A percentile compares a stretch with the other conserved stretches of the same genome.
These are phyloP conservation scores for Suhomyces panamericanus DNA, from an alignment of 1,139 yeast species.

Conservation along the genomic window DNA sequence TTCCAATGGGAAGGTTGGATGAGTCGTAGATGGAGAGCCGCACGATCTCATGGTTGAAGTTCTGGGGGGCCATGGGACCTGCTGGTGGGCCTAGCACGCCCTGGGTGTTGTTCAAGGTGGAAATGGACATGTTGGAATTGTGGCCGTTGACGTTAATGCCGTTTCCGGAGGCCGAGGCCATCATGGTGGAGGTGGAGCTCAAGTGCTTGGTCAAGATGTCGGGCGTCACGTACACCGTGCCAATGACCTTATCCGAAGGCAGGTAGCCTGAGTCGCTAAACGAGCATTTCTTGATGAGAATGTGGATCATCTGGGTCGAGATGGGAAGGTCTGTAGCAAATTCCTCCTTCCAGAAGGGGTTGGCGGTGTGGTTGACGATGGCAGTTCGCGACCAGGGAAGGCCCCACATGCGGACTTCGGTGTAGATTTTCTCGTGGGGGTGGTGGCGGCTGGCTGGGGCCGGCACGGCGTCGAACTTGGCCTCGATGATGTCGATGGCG, in stretches of 20 bases:
- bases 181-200: constrained; percentile 37
- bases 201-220: constrained; percentile 47
- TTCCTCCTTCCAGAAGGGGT: constrained; percentile 75
- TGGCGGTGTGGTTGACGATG: constrained; percentile 45
- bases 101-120: constrained; percentile 11
- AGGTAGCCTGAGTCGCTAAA: constrained; percentile 24
- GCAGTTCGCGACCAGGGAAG: constrained; percentile 72
- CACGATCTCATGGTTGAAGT: constrained; percentile 36
- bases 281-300: constrained; percentile 47
- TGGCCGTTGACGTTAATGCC: constrained; percentile 29
- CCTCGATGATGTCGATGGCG: constrained; percentile 65
- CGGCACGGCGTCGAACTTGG: constrained; percentile 45
- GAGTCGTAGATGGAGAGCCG: constrained; percentile 44
- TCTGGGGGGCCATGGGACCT: constrained; percentile 3
- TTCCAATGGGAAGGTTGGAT: constrained; percentile 53
- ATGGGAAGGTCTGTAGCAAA: constrained; percentile 59
- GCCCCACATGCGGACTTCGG: constrained; percentile 67
- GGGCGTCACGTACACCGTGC: constrained; percentile 57
- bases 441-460: not conserved
- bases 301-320: constrained; percentile 52
- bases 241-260: constrained; percentile 44
- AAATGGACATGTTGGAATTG: constrained; percentile 11
- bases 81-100: constrained; percentile 1
- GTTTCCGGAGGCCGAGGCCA: constrained; percentile 28
- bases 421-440: constrained; percentile 45